Conservation (phyloP, 83 land plant species). For the Thuja plicata region DNA sequence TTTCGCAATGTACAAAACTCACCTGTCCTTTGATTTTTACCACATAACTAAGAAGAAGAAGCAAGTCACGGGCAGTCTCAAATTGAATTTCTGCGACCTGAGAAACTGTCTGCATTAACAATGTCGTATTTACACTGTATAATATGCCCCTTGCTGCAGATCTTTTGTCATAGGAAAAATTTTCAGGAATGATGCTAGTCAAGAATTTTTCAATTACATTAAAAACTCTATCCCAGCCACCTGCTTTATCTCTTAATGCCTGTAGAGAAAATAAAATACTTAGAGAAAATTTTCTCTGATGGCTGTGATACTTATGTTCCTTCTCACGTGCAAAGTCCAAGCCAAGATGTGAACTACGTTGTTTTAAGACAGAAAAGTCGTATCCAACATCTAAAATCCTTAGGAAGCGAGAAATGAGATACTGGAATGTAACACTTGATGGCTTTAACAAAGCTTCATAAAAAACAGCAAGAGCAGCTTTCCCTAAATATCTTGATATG, state of each 20-base stretch:
- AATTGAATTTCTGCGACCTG: conserved; percentile 75
- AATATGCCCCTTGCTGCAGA: conserved; percentile 9
- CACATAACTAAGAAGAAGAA: conserved; percentile 60
- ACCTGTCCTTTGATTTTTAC: conserved; percentile 67
- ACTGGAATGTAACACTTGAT: conserved; percentile 37
- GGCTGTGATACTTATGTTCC: conserved; percentile 48
- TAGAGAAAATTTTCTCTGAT: conserved; percentile 56
- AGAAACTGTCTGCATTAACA: conserved; percentile 57
- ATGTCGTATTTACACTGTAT: conserved; percentile 28
- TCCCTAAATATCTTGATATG: conserved; percentile 63
- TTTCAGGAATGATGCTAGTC: conserved; percentile 38
- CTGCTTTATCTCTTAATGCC: conserved; percentile 43
- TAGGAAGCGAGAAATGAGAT: conserved; percentile 39
- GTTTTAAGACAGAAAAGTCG: conserved; percentile 23
- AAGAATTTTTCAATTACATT: conserved; percentile 53
- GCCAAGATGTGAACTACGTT: conserved; percentile 41
- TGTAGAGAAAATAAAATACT: conserved; percentile 56
- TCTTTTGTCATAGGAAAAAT: conserved; percentile 5
- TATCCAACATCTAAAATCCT: conserved; percentile 68
- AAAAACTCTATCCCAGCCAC: conserved; percentile 60
- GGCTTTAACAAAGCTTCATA: conserved; percentile 60
- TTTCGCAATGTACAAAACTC: background rate
- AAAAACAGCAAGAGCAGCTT: conserved; percentile 50
- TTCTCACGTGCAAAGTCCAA: conserved; percentile 57
- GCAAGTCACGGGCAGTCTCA: conserved; percentile 72